Evolutionary conservation across 495 filamentous ascomycete genomes (phyloP).

Genomic region (Corynascus novoguineensis): DNA sequence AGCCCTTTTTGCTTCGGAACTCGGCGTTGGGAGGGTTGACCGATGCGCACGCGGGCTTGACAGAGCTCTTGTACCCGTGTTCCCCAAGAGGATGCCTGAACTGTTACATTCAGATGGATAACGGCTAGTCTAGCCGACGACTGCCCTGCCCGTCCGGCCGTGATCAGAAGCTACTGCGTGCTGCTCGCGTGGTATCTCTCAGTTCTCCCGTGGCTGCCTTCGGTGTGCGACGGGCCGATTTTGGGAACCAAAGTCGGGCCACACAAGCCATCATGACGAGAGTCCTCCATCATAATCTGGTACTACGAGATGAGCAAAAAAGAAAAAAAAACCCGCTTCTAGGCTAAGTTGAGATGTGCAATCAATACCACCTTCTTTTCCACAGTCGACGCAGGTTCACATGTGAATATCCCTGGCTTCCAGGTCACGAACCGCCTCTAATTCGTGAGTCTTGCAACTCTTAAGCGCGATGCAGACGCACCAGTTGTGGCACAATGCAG

Average conservation of each 20-base stretch:
- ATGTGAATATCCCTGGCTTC: neutral
- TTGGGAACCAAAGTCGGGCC: too few relatives aligned
- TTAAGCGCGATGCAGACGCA: constrained; percentile 11
- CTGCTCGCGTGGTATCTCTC: too few relatives aligned
- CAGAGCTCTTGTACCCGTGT: neutral
- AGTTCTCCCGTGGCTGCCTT: too few relatives aligned
- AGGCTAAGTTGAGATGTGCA: neutral
- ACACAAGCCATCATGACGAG: too few relatives aligned
- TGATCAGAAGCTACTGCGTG: too few relatives aligned
- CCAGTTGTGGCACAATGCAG: constrained; percentile 6
- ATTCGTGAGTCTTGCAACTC: neutral
- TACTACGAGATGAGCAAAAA: neutral
- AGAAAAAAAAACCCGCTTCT: neutral
- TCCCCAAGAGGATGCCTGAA: neutral
- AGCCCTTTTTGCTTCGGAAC: neutral
- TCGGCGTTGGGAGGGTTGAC: neutral
- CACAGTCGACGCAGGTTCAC: neutral
- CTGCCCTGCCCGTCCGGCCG: too few relatives aligned
- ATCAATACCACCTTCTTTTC: neutral
- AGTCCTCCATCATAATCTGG: too few relatives aligned
- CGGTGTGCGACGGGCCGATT: too few relatives aligned
- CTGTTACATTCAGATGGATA: neutral
- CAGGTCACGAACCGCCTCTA: neutral
- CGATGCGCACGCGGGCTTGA: neutral
- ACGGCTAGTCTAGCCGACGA: too few relatives aligned